Evolutionary conservation across 2,329 filamentous ascomycete species (phyloP), one percentile per base, ranked within the genome.

Genomic region (Seiridium unicorne): DNA sequence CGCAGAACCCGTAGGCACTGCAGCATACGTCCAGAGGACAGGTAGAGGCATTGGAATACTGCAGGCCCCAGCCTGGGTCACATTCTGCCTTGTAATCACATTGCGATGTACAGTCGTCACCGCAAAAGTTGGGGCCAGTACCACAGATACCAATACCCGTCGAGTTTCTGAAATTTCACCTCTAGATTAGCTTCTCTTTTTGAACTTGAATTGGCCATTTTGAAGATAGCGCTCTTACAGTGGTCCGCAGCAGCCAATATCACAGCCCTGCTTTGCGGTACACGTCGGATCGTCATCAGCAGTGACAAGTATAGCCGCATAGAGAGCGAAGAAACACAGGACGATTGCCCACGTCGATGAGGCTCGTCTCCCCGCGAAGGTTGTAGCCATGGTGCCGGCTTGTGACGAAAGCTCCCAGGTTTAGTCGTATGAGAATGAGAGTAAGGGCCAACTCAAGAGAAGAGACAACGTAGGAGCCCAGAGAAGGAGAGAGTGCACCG

Each of bases 1-100:
- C 66, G 57, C 70, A 72, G 58, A 69, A 72, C n/a, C 70, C 66
- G 49, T 60, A 70, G 36, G 64, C 44, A 46, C 61, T 64, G 54
- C 69, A 71, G 63, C 70, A 72, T 3, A 71, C 68, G 34, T 42
- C 32, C 13, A 54, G n/a, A 5, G 51, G 51, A 26, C 51, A 54
- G 1, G 26, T 51, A 26, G 18, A 26, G 18, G 18, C 18, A 26
- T 26, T 26, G 18, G 18, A 26, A 26, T 26, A 26, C 18, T 26
- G 18, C 18, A 26, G 18, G 18, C 18, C 18, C 6, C 1, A 4
- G 9, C 48, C 48, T 10, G 48, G 48, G 3, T 36, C 54, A n/a
- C 54, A 56, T 8, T 44, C 42, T 3, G 54, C 54, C 10, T 35
- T 56, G 42, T 38, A 38, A 35, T 56, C 36, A 42, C 54, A 56